Percentiles rank a stretch among this genome's conserved stretches.
These are phyloP conservation scores for Artemisia argyi DNA, from an alignment of 129 eudicot genomes.

Conservation along the genomic window DNA sequence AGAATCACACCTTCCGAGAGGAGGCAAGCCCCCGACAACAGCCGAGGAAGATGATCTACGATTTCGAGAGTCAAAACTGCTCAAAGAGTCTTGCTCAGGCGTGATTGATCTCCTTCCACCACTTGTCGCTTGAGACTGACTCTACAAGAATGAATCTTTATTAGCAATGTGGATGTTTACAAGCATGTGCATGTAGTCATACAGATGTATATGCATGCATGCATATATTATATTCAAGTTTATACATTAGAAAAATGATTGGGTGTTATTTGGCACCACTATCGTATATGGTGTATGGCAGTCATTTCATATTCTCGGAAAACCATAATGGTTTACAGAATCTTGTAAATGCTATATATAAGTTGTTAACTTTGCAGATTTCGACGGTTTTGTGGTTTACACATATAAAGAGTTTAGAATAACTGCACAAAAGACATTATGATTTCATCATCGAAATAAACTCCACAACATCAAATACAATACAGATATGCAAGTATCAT, in stretches of 20 bases:
- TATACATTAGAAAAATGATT: background rate
- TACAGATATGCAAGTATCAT: background rate
- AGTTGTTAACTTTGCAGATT: background rate
- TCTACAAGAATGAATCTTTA: conserved; percentile 44
- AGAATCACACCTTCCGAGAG: conserved; percentile 84
- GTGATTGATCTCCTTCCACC: conserved; percentile 67
- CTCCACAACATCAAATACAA: background rate
- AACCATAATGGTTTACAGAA: background rate
- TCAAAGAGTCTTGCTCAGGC: conserved; percentile 57
- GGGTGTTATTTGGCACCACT: background rate
- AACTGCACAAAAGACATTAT: background rate
- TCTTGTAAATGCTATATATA: background rate
- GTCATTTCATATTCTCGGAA: background rate
- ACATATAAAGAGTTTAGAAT: background rate
- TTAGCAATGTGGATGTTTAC: conserved; percentile 6
- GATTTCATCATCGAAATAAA: background rate
- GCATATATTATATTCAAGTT: too few relatives aligned
- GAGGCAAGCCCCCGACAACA: conserved; percentile 93
- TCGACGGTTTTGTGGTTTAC: background rate
- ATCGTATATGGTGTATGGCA: background rate
- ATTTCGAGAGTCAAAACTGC: conserved; percentile 56
- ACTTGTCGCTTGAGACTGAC: conserved; percentile 68
- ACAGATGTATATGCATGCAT: background rate
- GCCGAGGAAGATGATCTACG: conserved; percentile 80
- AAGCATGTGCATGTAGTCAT: conserved; percentile 1